Evolutionary conservation across 1,284 basidiomycete species (phyloP), one percentile per base, ranked within the genome.

Genomic region (Sporisorium scitamineum): DNA sequence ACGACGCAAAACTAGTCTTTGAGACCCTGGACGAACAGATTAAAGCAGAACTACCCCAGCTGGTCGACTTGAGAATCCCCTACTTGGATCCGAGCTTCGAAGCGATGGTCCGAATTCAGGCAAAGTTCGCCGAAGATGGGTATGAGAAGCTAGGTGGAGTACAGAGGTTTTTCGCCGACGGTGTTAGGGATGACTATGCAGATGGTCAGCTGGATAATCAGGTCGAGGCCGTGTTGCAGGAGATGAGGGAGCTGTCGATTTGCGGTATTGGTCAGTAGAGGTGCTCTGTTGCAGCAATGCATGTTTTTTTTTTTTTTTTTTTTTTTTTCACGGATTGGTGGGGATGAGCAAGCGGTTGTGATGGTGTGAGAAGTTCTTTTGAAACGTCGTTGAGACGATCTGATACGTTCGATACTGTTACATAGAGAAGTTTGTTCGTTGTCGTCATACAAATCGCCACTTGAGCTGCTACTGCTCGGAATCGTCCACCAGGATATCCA

Each of bases 71-170:
- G 26, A 92, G 97, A 39, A 92, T 99, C 45, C 96, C 97, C 8
- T 99, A 94, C 88, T 93, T 99, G 71, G 96, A 99, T 86, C 97
- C 97, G 1, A 95, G 93, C 77, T 98, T 99, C 85, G 97, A 99
- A 86, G 94, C 96, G 34, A 98, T 99, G 96, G 81, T 87, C 14
- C 94, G 97, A 45, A 94, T 97, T 90, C 96, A 99, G 86, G 90
- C 93, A 84, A 94, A 95, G 82, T 97, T 97, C 83, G 94, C 95
- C 1, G 93, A 97, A 85, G 95, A 98, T 81, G 97, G 94, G 0
- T 99, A 99, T 85, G 95, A 99, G 87, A 98, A 97, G 87, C 89
- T 99, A 61, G 93, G 95, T 48, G 92, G 94, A 50, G 97, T 99
- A 5, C 97, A 99, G 86, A 88, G 95, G 90, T 99, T 79, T 71